Evolutionary conservation across 441 rosid species (phyloP), one percentile per base, ranked within the genome.

Genomic region (Arabidopsis hybrid): DNA sequence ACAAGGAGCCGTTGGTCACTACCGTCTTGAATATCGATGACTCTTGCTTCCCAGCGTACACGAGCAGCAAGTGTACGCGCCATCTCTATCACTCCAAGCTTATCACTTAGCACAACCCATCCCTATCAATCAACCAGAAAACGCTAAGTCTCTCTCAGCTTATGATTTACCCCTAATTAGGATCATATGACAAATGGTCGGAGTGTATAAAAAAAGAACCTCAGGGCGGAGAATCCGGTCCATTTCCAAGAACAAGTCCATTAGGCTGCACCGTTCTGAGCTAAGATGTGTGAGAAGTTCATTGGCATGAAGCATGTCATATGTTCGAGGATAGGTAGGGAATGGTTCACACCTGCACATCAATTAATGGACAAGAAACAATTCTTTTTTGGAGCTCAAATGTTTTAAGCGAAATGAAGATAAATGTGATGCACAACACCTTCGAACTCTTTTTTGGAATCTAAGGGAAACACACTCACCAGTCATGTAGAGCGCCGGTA

Each of bases 291-390:
- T 83, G 61, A 94, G 90, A 65, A 91, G 88, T 46, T 88, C 96
- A 77, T 86, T 80, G 82, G 95, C 97, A 67, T 91, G 96, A 78
- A 93, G 94, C 91, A 93, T 60, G 77, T 93, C 98, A 78, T 93
- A 93, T 65, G 98, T 91, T 67, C 97, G 90, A 8, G 97, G 95
- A 70, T 93, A 93, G 2, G 97, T 91, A 18, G 96, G 97, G 81
- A 93, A 93, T 42, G 97, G 89, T 72, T 93, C 96, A 73, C 98
- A 93, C 98, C 98, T 93, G 84, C 34, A 17, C 69, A 68, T 31
- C 81, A 81, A 53, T 31, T 68, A 49, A 72, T 49, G 66, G 39
- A 6, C 13, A 43, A 43, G 43, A 56, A 68, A 31, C 53, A 67
- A 4, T 21, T 21, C 26, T 21, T 21, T 21, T 21, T 21, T 21